Conservation (phyloP, 306 rosid genomes). For the Dalbergia cochinchinensis region DNA sequence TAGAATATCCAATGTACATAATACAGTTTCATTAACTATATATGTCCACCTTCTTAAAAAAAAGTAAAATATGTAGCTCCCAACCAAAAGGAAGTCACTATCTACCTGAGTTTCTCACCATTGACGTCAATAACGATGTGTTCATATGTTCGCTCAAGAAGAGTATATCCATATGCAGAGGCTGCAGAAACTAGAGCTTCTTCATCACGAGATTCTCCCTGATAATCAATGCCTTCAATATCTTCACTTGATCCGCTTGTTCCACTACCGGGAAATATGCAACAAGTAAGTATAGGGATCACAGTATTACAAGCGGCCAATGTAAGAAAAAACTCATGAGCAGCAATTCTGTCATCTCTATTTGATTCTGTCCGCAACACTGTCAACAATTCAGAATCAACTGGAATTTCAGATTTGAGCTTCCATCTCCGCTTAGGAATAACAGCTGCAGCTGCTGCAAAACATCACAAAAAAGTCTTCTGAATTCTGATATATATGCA, state of each 20-base stretch:
- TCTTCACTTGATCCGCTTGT: constrained; percentile 59
- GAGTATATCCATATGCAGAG: constrained; percentile 92
- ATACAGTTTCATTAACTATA: constrained; percentile 23
- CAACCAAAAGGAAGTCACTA: constrained; percentile 52
- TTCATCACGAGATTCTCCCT: constrained; percentile 99
- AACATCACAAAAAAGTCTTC: constrained; percentile 25
- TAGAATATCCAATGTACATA: constrained; percentile 19
- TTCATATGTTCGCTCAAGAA: constrained; percentile 95
- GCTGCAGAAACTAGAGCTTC: constrained; percentile 98
- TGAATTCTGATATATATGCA: constrained; percentile 37
- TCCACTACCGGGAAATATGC: constrained; percentile 50
- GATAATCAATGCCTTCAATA: constrained; percentile 65
- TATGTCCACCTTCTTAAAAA: constrained; percentile 21
- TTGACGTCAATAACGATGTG: constrained; percentile 90
- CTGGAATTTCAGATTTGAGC: constrained; percentile 73
- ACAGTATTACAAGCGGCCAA: constrained; percentile 98
- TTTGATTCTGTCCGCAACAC: constrained; percentile 61
- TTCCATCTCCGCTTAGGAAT: constrained; percentile 68
- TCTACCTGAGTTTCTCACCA: constrained; percentile 97
- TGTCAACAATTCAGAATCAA: constrained; percentile 69
- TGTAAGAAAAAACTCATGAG: constrained; percentile 92
- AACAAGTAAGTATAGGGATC: constrained; percentile 70
- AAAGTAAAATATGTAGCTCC: constrained; percentile 25
- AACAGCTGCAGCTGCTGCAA: constrained; percentile 54
- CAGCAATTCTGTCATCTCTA: constrained; percentile 70